Conservation (phyloP, 2,329 filamentous ascomycete genomes). For the Scytalidium lignicola region DNA sequence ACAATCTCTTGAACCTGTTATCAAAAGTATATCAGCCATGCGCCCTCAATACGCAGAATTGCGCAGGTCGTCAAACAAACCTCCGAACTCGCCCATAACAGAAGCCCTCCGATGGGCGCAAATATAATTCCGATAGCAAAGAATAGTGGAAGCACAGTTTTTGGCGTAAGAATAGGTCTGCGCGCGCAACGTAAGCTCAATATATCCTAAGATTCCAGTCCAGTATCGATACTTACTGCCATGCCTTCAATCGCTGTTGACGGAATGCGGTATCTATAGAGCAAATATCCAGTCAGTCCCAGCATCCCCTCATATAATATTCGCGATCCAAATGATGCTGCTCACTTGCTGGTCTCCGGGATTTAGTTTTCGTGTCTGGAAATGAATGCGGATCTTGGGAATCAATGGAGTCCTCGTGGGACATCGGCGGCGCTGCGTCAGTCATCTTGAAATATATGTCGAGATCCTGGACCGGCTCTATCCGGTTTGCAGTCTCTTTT, state of each 20-base stretch:
- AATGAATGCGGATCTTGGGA: constrained; percentile 49
- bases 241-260: constrained; percentile 95
- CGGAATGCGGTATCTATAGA: constrained; percentile 84
- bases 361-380: constrained; percentile 77
- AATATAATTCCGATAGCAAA: constrained; percentile 89
- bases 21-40: not conserved
- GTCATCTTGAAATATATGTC: constrained; percentile 20
- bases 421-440: constrained; percentile 20
- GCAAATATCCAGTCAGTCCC: constrained; percentile 13
- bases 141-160: constrained; percentile 87
- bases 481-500: constrained; percentile 8
- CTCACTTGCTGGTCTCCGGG: constrained; percentile 82
- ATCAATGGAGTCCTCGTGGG: constrained; percentile 43
- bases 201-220: constrained; percentile 4
- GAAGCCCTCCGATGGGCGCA: constrained; percentile 81
- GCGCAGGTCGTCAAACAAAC: constrained; percentile 39
- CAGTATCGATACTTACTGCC: constrained; percentile 65
- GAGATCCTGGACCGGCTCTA: constrained; percentile 21
- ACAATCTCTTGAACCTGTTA: constrained; percentile 79
- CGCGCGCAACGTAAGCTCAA: constrained; percentile 19
- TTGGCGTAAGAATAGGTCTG: constrained; percentile 90
- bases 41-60: not conserved
- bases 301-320: constrained; percentile 10
- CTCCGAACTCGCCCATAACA: constrained; percentile 79
- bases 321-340: constrained; percentile 16